Evolutionary conservation across 129 eudicot species (phyloP).

Genomic region (Arctium minus): DNA sequence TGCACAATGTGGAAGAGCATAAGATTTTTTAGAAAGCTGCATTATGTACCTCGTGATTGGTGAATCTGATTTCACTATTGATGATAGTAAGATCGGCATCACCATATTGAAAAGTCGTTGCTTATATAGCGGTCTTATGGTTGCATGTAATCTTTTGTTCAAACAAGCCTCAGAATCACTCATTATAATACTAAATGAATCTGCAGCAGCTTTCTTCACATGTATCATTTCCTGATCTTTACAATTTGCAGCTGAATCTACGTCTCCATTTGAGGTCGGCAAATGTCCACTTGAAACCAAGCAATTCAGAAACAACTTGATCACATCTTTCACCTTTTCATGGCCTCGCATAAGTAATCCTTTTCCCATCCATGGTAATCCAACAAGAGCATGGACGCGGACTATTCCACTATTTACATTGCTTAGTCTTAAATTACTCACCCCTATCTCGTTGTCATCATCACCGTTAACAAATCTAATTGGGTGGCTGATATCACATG

Average conservation of each 20-base stretch:
- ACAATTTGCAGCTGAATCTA: constrained; percentile 20
- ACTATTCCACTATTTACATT: constrained; percentile 5
- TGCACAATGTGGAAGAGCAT: not conserved
- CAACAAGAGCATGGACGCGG: constrained; percentile 44
- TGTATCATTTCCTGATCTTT: constrained; percentile 24
- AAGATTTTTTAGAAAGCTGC: not conserved
- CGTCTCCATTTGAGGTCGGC: constrained; percentile 14
- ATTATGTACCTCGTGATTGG: constrained; percentile 45
- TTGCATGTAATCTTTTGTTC: constrained; percentile 67
- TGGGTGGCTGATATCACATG: not conserved
- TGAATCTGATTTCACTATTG: constrained; percentile 48
- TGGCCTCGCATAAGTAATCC: constrained; percentile 94
- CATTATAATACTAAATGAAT: constrained; percentile 76
- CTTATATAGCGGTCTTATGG: constrained; percentile 72
- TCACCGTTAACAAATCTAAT: constrained; percentile 15
- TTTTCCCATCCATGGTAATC: constrained; percentile 91
- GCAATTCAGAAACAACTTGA: constrained; percentile 51
- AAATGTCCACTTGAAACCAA: constrained; percentile 28
- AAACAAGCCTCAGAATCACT: constrained; percentile 84
- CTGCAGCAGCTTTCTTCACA: constrained; percentile 61
- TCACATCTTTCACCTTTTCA: constrained; percentile 72
- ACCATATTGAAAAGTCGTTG: constrained; percentile 78
- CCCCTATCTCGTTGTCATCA: constrained; percentile 24
- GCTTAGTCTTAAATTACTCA: constrained; percentile 32
- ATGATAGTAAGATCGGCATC: constrained; percentile 55